Conservation (phyloP, 1,284 basidiomycete species). For the Tilletia indica region DNA sequence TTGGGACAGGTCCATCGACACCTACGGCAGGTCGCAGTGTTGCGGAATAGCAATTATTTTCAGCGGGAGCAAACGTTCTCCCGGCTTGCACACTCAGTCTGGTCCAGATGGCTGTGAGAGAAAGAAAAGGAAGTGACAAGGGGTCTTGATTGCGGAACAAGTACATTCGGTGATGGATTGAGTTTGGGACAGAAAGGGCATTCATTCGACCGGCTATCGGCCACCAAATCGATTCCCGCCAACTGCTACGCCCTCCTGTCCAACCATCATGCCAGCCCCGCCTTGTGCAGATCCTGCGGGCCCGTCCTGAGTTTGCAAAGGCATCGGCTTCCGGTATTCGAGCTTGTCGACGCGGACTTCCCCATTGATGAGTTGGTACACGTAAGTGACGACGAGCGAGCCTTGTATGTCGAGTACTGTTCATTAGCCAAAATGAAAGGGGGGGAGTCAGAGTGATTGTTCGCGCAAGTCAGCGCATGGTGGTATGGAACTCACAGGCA, state of each 20-base stretch:
- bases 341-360: conserved; percentile 56
- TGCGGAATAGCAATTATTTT: neutral
- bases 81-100: neutral
- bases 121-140: neutral
- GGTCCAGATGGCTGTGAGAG: neutral
- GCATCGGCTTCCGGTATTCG: conserved; percentile 34
- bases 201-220: neutral
- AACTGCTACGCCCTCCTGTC: neutral
- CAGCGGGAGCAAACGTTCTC: neutral
- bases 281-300: neutral
- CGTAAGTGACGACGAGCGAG: conserved; percentile 50
- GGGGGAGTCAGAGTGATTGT: neutral
- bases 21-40: neutral
- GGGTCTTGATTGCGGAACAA: neutral
- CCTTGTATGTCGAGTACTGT: conserved; percentile 54
- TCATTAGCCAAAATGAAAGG: neutral
- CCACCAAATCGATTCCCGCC: neutral
- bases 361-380: conserved; percentile 53
- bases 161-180: neutral
- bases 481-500: conserved; percentile 32
- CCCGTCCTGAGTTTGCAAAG: neutral
- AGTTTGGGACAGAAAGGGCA: neutral
- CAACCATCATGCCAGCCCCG: neutral
- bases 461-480: too few species aligned
- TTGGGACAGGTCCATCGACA: neutral